Evolutionary conservation across 495 filamentous ascomycete species (phyloP).

Genomic region (Penicillium paxilli): DNA sequence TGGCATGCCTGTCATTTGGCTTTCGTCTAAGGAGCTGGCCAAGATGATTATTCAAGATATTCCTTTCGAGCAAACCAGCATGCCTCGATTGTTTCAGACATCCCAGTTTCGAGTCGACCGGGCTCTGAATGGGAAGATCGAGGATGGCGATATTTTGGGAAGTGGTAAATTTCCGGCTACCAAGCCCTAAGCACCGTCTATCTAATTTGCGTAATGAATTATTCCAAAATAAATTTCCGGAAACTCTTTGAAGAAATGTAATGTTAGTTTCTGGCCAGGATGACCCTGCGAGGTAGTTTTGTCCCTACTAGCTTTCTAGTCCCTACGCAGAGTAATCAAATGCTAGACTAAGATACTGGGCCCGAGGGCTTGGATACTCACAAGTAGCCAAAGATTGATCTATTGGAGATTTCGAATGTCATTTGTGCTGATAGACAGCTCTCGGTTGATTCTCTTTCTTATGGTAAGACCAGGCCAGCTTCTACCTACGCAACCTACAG

Average conservation of each 20-base stretch:
- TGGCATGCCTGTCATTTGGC: slow-evolving; percentile 53
- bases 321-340: no score
- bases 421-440: no score
- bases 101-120: slow-evolving; percentile 16
- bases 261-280: no score
- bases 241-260: neutral
- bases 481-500: neutral
- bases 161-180: slow-evolving; percentile 15
- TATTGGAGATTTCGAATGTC: no score
- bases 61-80: slow-evolving; percentile 34
- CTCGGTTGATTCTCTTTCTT: neutral
- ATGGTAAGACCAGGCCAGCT: neutral
- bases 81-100: slow-evolving; percentile 40
- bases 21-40: slow-evolving; percentile 42
- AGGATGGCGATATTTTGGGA: slow-evolving; percentile 22
- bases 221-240: neutral
- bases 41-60: slow-evolving; percentile 40
- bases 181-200: slow-evolving; percentile 5
- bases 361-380: no score
- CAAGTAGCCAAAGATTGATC: no score
- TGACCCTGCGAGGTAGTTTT: no score
- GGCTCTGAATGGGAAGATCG: slow-evolving; percentile 11
- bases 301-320: no score
- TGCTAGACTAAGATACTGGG: no score
- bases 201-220: neutral